Evolutionary conservation across 352 stramenopile genomes (phyloP).

Genomic region (Globisporangium polare): DNA sequence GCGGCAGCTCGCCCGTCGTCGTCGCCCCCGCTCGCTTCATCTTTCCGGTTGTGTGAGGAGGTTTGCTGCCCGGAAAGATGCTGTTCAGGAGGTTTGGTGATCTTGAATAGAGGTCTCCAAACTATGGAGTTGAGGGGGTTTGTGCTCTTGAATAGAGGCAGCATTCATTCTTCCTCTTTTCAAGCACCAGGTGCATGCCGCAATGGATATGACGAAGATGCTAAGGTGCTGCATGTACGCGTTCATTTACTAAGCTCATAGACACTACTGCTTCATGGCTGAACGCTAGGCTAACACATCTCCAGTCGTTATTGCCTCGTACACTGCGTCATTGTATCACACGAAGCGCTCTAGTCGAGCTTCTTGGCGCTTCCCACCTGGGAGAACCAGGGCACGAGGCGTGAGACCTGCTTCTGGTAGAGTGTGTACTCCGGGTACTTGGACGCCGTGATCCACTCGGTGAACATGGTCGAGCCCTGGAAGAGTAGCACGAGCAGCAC

Average conservation of each 20-base stretch:
- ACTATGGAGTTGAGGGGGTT: neutral
- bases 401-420: slow-evolving; percentile 81
- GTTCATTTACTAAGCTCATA: neutral
- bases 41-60: neutral
- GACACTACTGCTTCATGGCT: neutral
- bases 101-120: neutral
- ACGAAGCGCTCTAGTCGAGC: neutral
- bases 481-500: slow-evolving; percentile 87
- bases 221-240: neutral
- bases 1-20: slow-evolving; percentile 27
- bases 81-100: neutral
- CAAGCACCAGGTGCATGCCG: neutral
- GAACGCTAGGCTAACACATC: neutral
- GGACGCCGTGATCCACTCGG: slow-evolving; percentile 81
- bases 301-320: neutral
- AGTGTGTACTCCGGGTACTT: slow-evolving; percentile 90
- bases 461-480: slow-evolving; percentile 87
- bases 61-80: neutral
- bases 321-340: neutral
- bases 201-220: neutral
- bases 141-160: neutral
- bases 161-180: neutral
- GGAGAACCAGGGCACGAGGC: slow-evolving; percentile 56
- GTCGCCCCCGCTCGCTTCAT: slow-evolving; percentile 19
- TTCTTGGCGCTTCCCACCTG: slow-evolving; percentile 10